These are phyloP conservation scores for Pseudopithomyces maydicus DNA, from an alignment of 2,329 filamentous ascomycete genomes.

Conservation along the genomic window DNA sequence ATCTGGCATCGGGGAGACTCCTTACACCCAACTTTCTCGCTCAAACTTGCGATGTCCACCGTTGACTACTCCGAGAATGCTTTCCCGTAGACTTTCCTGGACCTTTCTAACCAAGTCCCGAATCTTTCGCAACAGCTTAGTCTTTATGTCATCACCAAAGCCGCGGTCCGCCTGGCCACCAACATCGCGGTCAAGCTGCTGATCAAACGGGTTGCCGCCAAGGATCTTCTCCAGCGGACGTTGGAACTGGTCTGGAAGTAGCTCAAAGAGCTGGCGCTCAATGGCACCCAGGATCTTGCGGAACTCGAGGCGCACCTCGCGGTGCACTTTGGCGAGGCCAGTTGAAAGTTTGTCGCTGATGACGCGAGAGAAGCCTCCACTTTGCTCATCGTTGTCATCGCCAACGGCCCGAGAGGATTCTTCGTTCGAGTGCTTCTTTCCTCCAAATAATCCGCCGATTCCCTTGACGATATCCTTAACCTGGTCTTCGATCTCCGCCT, in stretches of 20 bases:
- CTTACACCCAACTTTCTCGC: slow-evolving; percentile 31
- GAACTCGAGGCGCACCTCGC: slow-evolving; percentile 37
- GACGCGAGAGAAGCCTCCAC: slow-evolving; percentile 32
- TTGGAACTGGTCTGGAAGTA: slow-evolving; percentile 35
- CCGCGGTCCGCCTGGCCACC: slow-evolving; percentile 26
- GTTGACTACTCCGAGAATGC: slow-evolving; percentile 36
- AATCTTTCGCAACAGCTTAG: slow-evolving; percentile 31
- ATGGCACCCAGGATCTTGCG: slow-evolving; percentile 34
- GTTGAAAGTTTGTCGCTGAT: slow-evolving; percentile 38
- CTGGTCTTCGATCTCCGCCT: slow-evolving; percentile 35
- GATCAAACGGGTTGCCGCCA: slow-evolving; percentile 36
- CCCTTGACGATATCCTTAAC: slow-evolving; percentile 35
- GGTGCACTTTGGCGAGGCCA: slow-evolving; percentile 34
- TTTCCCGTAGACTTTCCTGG: slow-evolving; percentile 35
- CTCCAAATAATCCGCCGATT: slow-evolving; percentile 30
- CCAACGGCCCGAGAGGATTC: slow-evolving; percentile 24
- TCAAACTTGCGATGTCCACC: slow-evolving; percentile 38
- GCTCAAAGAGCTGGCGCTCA: slow-evolving; percentile 35
- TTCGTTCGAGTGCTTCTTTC: slow-evolving; percentile 23
- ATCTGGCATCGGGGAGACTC: too few relatives aligned
- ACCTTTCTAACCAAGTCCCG: slow-evolving; percentile 33
- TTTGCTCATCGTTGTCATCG: slow-evolving; percentile 16
- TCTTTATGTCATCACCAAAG: slow-evolving; percentile 36
- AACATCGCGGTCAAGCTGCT: slow-evolving; percentile 34
- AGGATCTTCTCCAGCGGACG: slow-evolving; percentile 35